Base-by-base conservation (phyloP, 2,329 filamentous ascomycete species). In the Lithohypha guttulata region DNA sequence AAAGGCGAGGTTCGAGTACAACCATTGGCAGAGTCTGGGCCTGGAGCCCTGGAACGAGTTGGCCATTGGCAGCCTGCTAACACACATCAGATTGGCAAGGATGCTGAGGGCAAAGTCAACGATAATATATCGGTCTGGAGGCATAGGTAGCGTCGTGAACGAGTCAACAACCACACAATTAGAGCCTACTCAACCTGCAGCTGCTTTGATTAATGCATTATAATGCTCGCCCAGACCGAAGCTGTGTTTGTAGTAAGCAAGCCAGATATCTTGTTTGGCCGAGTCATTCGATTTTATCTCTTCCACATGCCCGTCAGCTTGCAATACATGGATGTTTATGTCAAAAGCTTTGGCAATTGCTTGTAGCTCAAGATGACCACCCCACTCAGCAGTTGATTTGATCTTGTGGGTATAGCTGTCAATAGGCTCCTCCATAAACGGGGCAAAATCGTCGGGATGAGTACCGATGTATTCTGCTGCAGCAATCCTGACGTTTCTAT, bases 171-270 rank as follows among this genome's bases (percentile, higher is more conserved):
- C n/a, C 10, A n/a, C 4, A 8, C 10, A 27, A 20, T 41, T 35
- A 28, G 19, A 33, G n/a, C 18, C 7, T n/a, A 11, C 17, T 39
- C 36, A 34, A 19, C 17, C 18, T 14, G 22, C 29, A 29, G 39
- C 34, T 9, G 31, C 26, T 36, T 44, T 57, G 54, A 67, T 73
- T 57, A 98, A 62, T 38, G 87, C 93, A 58, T 98, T 98, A 63
- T 98, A 98, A 63, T 98, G 91, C 65, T 96, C 91, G 9, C 91
- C 91, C 34, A 98, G 66, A 1, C 89, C 89, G 59, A 93, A 96
- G 34, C 84, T 84, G 64, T 95, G 86, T 53, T 83, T 73, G 61
- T 96, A 96, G 61, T 96, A 98, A 23, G 86, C 89, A 60, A 98
- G 60, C 89, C 91, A 96, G 35, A 93, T 71, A 13, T 60, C 61